Conservation (phyloP, 192 early-diverging fungal species). For the Backusella liffmaniae region DNA sequence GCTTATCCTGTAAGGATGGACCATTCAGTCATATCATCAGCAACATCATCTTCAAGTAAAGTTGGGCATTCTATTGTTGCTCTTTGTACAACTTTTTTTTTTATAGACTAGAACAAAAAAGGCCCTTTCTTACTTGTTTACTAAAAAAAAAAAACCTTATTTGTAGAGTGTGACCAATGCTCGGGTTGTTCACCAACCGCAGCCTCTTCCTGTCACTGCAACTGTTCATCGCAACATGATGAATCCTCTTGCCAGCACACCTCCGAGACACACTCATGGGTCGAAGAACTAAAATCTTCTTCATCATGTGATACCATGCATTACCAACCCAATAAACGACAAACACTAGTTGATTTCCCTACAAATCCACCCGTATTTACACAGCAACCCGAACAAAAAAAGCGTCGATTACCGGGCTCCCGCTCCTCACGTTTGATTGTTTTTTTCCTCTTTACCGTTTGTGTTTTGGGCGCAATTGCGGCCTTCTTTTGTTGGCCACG, state of each 20-base stretch:
- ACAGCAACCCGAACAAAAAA: background rate
- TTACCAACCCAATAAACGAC: background rate
- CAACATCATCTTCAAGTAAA: background rate
- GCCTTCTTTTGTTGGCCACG: slow-evolving; percentile 31
- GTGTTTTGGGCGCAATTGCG: slow-evolving; percentile 2
- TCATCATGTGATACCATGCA: slow-evolving; percentile 7
- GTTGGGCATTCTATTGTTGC: background rate
- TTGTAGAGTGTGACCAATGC: background rate
- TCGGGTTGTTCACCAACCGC: background rate
- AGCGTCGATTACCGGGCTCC: background rate
- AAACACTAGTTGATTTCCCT: background rate
- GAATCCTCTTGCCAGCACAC: background rate
- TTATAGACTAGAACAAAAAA: background rate
- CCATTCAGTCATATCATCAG: background rate
- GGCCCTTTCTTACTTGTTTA: background rate
- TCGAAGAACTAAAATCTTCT: slow-evolving; percentile 1
- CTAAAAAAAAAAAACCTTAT: background rate
- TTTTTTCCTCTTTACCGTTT: background rate
- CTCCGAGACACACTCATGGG: background rate
- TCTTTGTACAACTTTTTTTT: background rate
- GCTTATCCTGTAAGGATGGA: background rate
- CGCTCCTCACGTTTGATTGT: slow-evolving; percentile 4
- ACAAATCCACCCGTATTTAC: slow-evolving; percentile 1
- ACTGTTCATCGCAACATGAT: background rate
- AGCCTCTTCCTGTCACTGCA: background rate